Conservation (phyloP, 495 filamentous ascomycete genomes). For the Xylaria grammica region DNA sequence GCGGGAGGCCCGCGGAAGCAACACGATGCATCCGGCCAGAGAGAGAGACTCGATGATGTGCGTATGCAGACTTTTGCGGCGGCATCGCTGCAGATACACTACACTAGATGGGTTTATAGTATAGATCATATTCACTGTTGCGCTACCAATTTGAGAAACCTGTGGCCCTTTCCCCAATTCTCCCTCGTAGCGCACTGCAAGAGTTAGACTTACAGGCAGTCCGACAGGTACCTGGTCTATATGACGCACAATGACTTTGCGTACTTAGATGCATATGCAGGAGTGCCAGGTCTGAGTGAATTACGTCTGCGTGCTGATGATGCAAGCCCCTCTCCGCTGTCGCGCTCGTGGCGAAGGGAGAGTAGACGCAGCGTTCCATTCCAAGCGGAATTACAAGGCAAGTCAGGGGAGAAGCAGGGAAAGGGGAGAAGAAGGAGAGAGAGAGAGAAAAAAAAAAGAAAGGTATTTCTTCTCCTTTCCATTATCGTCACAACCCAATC, state of each 20-base stretch:
- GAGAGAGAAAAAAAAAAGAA: no score
- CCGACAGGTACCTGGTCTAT: conserved; percentile 15
- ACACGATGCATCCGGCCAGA: conserved; percentile 18
- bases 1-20: conserved; percentile 24
- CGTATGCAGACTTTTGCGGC: conserved; percentile 24
- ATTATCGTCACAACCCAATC: neutral
- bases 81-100: conserved; percentile 1
- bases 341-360: neutral
- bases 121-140: conserved; percentile 13
- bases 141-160: conserved; percentile 14
- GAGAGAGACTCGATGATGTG: conserved; percentile 20
- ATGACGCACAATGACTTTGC: conserved; percentile 25
- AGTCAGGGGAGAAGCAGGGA: neutral
- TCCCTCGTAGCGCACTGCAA: neutral
- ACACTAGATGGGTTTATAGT: neutral
- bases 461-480: neutral
- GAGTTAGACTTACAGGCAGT: neutral
- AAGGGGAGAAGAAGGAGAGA: no score
- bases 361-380: neutral
- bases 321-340: conserved; percentile 3
- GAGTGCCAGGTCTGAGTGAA: conserved; percentile 12
- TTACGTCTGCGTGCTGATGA: conserved; percentile 20
- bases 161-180: conserved; percentile 7
- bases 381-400: conserved; percentile 1
- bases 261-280: conserved; percentile 21